phyloP scores from a whole-genome alignment of 2,329 filamentous ascomycete genomes.

The Botryotinia calthae region DNA sequence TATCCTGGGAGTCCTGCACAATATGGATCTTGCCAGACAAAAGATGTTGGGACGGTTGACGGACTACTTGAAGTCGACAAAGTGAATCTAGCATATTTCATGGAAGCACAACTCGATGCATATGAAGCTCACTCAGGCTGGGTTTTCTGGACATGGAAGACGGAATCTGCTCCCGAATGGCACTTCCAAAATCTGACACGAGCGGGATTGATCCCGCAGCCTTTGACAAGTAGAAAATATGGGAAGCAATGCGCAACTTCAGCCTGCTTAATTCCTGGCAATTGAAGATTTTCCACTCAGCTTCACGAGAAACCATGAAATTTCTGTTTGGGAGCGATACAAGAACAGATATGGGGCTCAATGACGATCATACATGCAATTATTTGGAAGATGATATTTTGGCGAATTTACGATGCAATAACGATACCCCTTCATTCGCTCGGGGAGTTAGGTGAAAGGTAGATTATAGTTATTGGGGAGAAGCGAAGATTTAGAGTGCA shows the following conservation, averaged over 20 bases:
- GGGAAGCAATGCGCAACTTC: conserved; percentile 34
- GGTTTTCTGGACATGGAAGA: conserved; percentile 47
- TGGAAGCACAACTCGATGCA: conserved; percentile 46
- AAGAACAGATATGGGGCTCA: neutral
- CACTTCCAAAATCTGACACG: conserved; percentile 42
- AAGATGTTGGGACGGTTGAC: conserved; percentile 47
- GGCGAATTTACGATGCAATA: conserved; percentile 12
- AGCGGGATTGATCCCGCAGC: conserved; percentile 43
- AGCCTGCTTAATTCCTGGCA: conserved; percentile 34
- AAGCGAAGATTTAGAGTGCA: neutral
- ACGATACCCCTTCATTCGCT: conserved; percentile 23
- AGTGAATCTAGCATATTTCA: conserved; percentile 41
- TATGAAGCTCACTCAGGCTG: conserved; percentile 43
- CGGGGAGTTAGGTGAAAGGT: conserved; percentile 1
- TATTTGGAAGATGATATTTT: conserved; percentile 6
- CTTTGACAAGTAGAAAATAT: conserved; percentile 37
- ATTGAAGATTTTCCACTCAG: conserved; percentile 20
- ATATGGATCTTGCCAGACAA: conserved; percentile 41
- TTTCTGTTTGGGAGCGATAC: neutral
- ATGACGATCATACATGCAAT: neutral
- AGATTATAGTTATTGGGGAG: neutral
- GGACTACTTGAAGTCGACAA: conserved; percentile 40
- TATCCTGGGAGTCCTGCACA: conserved; percentile 39
- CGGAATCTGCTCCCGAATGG: conserved; percentile 44
- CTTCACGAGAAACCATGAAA: neutral